These are phyloP conservation scores for Chloranthus sessilifolius DNA, from an alignment of 164 flowering plant species.

Conservation along the genomic window DNA sequence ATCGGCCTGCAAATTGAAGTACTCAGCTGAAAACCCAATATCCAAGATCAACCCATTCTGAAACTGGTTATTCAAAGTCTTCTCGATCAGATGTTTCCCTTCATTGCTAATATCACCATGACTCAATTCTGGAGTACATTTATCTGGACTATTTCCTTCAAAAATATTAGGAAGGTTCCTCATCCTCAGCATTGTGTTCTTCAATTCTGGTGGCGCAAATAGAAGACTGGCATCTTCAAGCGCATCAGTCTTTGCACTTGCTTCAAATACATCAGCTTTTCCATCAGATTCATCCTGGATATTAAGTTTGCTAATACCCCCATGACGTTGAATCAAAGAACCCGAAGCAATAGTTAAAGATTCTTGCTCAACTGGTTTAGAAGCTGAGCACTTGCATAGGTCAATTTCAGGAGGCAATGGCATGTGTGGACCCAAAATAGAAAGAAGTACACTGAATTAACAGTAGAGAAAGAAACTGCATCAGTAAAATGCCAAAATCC, in stretches of 20 bases:
- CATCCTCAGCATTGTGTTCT: constrained; percentile 33
- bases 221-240: constrained; percentile 58
- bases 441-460: constrained; percentile 73
- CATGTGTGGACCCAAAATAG: constrained; percentile 74
- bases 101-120: constrained; percentile 25
- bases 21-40: constrained; percentile 41
- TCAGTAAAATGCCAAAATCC: constrained; percentile 5
- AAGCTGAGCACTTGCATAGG: constrained; percentile 39
- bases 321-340: constrained; percentile 20
- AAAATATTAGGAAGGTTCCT: constrained; percentile 17
- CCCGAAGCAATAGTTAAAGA: constrained; percentile 21
- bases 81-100: constrained; percentile 23
- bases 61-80: constrained; percentile 14
- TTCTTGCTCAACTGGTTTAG: constrained; percentile 35
- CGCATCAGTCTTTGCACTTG: constrained; percentile 33
- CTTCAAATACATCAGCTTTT: constrained; percentile 42
- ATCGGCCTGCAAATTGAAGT: constrained; percentile 63
- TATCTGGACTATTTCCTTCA: constrained; percentile 23
- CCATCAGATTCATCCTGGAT: constrained; percentile 43
- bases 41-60: constrained; percentile 33
- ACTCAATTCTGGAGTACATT: constrained; percentile 23
- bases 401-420: constrained; percentile 77
- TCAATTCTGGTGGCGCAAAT: constrained; percentile 73
- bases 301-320: constrained; percentile 28
- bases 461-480: neutral